A percentile compares a stretch with the other conserved stretches of the same genome.
Conservation (phyloP, 1,284 basidiomycete genomes). For the Rhodotorula sp. region DNA sequence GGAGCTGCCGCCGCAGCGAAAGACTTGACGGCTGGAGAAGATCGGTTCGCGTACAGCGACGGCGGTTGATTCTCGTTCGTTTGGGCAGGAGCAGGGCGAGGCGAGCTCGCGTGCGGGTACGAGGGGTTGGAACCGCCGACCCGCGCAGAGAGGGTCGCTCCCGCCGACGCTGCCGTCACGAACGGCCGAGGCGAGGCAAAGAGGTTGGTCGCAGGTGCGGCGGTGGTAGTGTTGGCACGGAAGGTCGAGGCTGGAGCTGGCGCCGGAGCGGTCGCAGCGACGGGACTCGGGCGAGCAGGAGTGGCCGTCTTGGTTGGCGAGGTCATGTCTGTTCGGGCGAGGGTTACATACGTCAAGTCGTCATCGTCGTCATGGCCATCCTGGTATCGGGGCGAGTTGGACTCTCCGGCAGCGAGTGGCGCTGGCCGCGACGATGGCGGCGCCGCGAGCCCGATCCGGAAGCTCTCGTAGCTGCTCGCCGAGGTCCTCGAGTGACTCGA, state of each 20-base stretch:
- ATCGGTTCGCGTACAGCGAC: background rate
- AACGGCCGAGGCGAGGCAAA: constrained; percentile 3
- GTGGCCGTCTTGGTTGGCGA: constrained; percentile 11
- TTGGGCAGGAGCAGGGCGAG: background rate
- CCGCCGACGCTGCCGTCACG: background rate
- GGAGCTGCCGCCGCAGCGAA: background rate
- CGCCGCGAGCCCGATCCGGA: constrained; percentile 24
- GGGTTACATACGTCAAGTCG: constrained; percentile 27
- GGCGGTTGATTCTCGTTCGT: background rate
- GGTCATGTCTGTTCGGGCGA: constrained; percentile 8
- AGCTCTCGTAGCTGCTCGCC: constrained; percentile 17
- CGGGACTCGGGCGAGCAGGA: background rate
- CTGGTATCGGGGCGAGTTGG: background rate
- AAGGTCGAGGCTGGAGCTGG: background rate
- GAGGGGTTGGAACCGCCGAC: background rate
- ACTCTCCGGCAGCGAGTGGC: background rate
- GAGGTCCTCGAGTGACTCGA: constrained; percentile 4
- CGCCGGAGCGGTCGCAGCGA: background rate
- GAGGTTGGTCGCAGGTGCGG: background rate
- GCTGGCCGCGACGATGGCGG: background rate
- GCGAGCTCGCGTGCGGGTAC: background rate
- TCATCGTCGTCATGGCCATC: background rate
- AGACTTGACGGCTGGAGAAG: background rate
- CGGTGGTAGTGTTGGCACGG: background rate
- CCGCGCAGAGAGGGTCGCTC: background rate